Conservation (phyloP, 139 green algal species). For the Coelastrella sp. region DNA sequence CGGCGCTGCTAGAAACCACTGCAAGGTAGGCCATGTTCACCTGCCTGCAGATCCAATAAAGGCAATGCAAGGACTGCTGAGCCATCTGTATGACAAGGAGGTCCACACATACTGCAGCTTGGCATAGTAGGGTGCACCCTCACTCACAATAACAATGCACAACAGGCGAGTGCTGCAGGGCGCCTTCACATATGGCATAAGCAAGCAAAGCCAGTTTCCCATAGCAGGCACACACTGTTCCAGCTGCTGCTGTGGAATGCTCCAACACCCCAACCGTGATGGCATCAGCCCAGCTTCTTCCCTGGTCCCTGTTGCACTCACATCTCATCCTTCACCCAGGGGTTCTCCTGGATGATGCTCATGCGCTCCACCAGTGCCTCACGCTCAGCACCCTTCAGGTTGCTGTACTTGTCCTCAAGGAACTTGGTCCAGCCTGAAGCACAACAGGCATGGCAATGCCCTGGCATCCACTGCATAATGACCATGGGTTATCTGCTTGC, state of each 20-base stretch:
- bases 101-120: too few species aligned
- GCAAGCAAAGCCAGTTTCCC: too few species aligned
- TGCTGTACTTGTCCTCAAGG: slow-evolving; percentile 58
- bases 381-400: slow-evolving; percentile 49
- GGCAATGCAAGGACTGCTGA: not conserved
- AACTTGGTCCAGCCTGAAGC: slow-evolving; percentile 65
- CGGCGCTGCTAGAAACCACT: slow-evolving; percentile 85
- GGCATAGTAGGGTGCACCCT: too few species aligned
- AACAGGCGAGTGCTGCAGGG: not conserved
- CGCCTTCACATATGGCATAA: not conserved
- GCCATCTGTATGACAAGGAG: too few species aligned
- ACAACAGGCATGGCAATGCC: not conserved
- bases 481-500: too few species aligned
- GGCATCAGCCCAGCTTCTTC: not conserved
- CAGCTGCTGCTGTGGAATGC: too few species aligned
- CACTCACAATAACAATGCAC: not conserved
- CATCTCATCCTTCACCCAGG: slow-evolving; percentile 90
- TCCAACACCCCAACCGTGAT: not conserved
- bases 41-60: not conserved
- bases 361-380: slow-evolving; percentile 74
- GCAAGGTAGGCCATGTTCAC: slow-evolving; percentile 98
- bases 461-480: too few species aligned
- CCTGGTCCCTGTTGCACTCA: slow-evolving; percentile 45
- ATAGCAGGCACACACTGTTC: too few species aligned
- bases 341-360: slow-evolving; percentile 88